These are phyloP conservation scores for Colletotrichum ledebouriae DNA, from an alignment of 2,329 filamentous ascomycete genomes.

Conservation along the genomic window DNA sequence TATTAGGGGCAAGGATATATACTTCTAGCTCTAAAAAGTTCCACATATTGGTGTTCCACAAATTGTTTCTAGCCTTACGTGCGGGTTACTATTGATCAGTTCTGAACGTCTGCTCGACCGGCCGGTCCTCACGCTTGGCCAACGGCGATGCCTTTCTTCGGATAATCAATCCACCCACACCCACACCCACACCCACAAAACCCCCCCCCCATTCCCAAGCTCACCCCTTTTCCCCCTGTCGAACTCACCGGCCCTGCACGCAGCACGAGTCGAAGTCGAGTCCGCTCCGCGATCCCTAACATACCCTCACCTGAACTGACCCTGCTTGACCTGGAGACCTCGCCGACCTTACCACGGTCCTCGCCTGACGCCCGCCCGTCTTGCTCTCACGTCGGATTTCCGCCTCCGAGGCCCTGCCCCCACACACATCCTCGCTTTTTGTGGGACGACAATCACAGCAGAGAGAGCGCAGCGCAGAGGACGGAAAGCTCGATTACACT, in stretches of 20 bases:
- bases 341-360: constrained; percentile 11
- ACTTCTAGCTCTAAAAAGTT: no score
- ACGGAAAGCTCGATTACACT: constrained; percentile 7
- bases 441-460: constrained; percentile 1
- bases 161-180: constrained; percentile 6
- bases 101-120: background rate
- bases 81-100: constrained; percentile 20
- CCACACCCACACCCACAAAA: constrained; percentile 13
- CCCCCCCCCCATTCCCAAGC: constrained; percentile 7
- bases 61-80: constrained; percentile 7
- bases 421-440: background rate
- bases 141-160: constrained; percentile 19
- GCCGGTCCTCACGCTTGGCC: constrained; percentile 5
- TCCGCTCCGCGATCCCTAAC: constrained; percentile 32
- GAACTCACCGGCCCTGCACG: constrained; percentile 18
- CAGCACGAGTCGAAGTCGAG: constrained; percentile 20
- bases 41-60: no score
- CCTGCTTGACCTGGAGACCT: constrained; percentile 4
- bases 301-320: constrained; percentile 30
- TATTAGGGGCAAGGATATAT: no score
- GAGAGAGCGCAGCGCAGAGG: constrained; percentile 14
- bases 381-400: constrained; percentile 21
- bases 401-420: constrained; percentile 14
- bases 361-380: background rate
- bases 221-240: constrained; percentile 26